Conservation (phyloP, 192 early-diverging fungal genomes). For the Lunasporangiospora selenospora region DNA sequence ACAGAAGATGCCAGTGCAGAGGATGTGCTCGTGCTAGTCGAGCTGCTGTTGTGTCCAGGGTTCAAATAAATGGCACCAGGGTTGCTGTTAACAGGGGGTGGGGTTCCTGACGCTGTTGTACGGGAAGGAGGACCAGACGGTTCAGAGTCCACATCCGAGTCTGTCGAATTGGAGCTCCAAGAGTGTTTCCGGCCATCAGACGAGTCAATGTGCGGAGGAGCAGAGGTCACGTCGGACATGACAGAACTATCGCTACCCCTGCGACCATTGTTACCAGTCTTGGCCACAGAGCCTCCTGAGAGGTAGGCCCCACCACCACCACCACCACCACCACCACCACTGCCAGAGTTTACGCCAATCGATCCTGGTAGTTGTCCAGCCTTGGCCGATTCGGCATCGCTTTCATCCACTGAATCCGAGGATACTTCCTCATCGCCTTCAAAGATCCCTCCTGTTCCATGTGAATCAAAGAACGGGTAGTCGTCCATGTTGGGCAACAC, state of each 20-base stretch:
- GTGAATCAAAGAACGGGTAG: conserved; percentile 77
- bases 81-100: conserved; percentile 10
- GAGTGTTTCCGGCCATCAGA: conserved; percentile 24
- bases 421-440: conserved; percentile 46
- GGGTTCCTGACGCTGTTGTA: conserved; percentile 8
- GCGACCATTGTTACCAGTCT: too few relatives aligned
- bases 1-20: conserved; percentile 12
- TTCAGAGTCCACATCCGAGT: conserved; percentile 35
- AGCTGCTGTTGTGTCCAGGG: neutral
- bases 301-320: too few relatives aligned
- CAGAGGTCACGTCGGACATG: conserved; percentile 12
- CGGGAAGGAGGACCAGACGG: neutral
- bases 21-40: neutral
- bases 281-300: too few relatives aligned
- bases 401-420: conserved; percentile 13
- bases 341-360: neutral
- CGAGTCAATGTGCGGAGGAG: neutral
- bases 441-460: conserved; percentile 67
- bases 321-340: too few relatives aligned
- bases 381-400: conserved; percentile 17
- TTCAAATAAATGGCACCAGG: conserved; percentile 32
- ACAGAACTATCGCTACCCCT: conserved; percentile 37
- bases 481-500: conserved; percentile 94
- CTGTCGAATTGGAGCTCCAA: conserved; percentile 35
- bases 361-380: conserved; percentile 6